These are phyloP conservation scores for Favolaschia claudopus DNA, from an alignment of 768 basidiomycete genomes.

Conservation along the genomic window DNA sequence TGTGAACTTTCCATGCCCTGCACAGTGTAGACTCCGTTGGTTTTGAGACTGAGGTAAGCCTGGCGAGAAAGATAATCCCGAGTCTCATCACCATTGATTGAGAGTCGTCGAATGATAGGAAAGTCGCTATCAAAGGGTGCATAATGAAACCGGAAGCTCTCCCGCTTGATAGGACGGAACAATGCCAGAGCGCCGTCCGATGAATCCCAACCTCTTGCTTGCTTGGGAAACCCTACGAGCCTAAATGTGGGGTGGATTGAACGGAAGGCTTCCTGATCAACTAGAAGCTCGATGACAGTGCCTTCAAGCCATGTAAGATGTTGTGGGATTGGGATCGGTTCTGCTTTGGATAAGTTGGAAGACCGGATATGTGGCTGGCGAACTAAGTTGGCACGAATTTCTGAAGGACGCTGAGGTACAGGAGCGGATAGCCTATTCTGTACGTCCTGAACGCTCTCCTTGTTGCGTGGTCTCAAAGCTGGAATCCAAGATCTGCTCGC, in stretches of 20 bases:
- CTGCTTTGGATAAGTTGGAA: slow-evolving; percentile 17
- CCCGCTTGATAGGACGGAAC: slow-evolving; percentile 67
- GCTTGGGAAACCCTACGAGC: slow-evolving; percentile 57
- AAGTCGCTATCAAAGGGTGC: slow-evolving; percentile 68
- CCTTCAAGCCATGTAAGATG: slow-evolving; percentile 62
- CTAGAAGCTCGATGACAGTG: slow-evolving; percentile 65
- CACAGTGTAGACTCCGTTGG: slow-evolving; percentile 79
- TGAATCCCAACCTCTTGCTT: slow-evolving; percentile 36
- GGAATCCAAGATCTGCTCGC: slow-evolving; percentile 21
- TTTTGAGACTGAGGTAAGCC: slow-evolving; percentile 71
- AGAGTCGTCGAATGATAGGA: slow-evolving; percentile 76
- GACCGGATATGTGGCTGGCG: slow-evolving; percentile 22
- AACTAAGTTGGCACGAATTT: background rate
- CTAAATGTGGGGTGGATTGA: slow-evolving; percentile 65
- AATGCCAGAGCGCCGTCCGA: slow-evolving; percentile 59
- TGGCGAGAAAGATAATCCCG: slow-evolving; percentile 81
- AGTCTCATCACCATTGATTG: slow-evolving; percentile 69
- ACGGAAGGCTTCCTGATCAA: slow-evolving; percentile 88
- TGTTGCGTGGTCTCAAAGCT: background rate
- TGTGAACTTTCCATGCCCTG: slow-evolving; percentile 65
- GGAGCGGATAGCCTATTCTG: slow-evolving; percentile 9
- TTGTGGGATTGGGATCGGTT: slow-evolving; percentile 38
- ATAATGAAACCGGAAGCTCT: slow-evolving; percentile 76
- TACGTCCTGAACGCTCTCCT: background rate
- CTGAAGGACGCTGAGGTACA: background rate